Conservation (phyloP, 1,284 basidiomycete genomes). For the Ceratobasidium sp. region DNA sequence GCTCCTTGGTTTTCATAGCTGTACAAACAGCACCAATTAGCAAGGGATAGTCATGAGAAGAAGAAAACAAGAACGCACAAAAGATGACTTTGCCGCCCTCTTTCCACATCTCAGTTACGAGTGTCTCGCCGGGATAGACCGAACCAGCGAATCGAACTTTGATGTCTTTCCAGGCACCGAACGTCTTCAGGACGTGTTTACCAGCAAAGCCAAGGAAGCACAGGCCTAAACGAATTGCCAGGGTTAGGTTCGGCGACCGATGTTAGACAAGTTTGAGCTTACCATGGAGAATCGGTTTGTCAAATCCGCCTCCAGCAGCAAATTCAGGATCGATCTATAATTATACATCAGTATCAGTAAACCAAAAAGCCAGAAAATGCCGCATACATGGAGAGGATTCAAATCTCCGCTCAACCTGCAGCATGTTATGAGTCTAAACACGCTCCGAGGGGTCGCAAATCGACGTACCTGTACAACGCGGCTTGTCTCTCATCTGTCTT, state of each 20-base stretch:
- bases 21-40: constrained; percentile 33
- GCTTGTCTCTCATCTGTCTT: constrained; percentile 84
- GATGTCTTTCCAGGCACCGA: constrained; percentile 89
- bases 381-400: constrained; percentile 87
- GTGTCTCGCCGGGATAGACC: constrained; percentile 94
- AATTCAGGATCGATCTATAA: constrained; percentile 88
- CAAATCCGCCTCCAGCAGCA: constrained; percentile 93
- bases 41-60: constrained; percentile 2
- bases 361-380: background rate
- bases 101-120: constrained; percentile 98
- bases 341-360: background rate
- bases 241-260: constrained; percentile 49
- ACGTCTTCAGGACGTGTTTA: constrained; percentile 92
- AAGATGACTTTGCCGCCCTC: constrained; percentile 93
- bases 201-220: constrained; percentile 94
- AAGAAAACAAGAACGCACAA: constrained; percentile 59
- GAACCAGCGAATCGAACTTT: constrained; percentile 95
- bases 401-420: constrained; percentile 82
- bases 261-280: constrained; percentile 18
- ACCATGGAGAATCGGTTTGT: constrained; percentile 83
- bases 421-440: constrained; percentile 33
- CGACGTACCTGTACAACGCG: constrained; percentile 81
- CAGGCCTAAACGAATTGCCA: constrained; percentile 61
- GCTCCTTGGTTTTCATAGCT: constrained; percentile 84
- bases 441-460: background rate